Evolutionary conservation across 108 stramenopile genomes (phyloP).

Genomic region (Fragilaria radians): DNA sequence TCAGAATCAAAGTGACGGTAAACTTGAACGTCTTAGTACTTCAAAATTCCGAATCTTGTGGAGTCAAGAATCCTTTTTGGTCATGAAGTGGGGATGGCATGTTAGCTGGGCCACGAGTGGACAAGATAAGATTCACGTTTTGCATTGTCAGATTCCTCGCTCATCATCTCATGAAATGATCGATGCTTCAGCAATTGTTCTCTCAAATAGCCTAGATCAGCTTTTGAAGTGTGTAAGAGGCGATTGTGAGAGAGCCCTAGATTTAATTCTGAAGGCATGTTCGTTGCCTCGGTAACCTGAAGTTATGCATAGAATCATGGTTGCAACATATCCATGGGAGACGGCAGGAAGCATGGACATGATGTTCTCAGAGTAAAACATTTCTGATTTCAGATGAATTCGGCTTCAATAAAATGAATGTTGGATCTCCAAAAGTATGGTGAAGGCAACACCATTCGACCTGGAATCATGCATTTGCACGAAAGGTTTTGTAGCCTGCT

Average conservation of each 20-base stretch:
- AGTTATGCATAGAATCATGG: no score
- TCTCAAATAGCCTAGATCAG: neutral
- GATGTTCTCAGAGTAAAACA: no score
- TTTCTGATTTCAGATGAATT: no score
- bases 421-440: no score
- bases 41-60: neutral
- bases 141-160: neutral
- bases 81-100: neutral
- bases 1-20: neutral
- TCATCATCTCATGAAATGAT: neutral
- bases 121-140: neutral
- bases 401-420: no score
- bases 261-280: neutral
- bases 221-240: neutral
- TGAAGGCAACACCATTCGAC: no score
- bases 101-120: neutral
- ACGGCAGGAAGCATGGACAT: no score
- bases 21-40: neutral
- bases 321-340: no score
- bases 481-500: no score
- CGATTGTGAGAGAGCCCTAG: neutral
- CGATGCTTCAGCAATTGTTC: neutral
- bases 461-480: no score
- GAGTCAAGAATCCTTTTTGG: neutral
- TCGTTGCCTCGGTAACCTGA: no score